These are phyloP conservation scores for Solanum phureja DNA, from an alignment of 257 asterid species.

Conservation along the genomic window DNA sequence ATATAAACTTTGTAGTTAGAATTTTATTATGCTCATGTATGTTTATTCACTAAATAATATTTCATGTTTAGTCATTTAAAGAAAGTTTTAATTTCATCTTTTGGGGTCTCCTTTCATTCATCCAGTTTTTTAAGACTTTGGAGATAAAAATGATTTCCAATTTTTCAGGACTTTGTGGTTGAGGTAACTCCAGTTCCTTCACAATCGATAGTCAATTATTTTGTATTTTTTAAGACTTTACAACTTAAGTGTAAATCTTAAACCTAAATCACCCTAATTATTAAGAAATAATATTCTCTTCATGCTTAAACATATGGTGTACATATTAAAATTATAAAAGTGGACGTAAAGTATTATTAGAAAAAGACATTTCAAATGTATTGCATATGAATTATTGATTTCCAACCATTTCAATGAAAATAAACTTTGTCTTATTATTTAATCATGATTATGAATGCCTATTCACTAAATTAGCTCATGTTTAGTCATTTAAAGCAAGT, in stretches of 20 bases:
- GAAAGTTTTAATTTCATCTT: neutral
- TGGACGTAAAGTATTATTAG: neutral
- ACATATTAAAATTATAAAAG: neutral
- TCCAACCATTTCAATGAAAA: neutral
- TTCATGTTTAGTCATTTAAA: neutral
- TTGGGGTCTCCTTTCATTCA: neutral
- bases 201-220: neutral
- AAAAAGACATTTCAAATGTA: neutral
- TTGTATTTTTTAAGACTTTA: neutral
- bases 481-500: neutral
- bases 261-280: neutral
- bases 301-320: neutral
- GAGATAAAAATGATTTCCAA: neutral
- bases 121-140: neutral
- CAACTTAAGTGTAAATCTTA: neutral
- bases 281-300: neutral
- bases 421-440: neutral
- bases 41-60: neutral
- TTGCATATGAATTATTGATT: neutral
- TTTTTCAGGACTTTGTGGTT: neutral
- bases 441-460: neutral
- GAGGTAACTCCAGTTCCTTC: neutral
- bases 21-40: neutral
- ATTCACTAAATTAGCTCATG: neutral
- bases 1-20: neutral